Conservation (phyloP, 352 stramenopile genomes). For the Salisapilia sapeloensis region DNA sequence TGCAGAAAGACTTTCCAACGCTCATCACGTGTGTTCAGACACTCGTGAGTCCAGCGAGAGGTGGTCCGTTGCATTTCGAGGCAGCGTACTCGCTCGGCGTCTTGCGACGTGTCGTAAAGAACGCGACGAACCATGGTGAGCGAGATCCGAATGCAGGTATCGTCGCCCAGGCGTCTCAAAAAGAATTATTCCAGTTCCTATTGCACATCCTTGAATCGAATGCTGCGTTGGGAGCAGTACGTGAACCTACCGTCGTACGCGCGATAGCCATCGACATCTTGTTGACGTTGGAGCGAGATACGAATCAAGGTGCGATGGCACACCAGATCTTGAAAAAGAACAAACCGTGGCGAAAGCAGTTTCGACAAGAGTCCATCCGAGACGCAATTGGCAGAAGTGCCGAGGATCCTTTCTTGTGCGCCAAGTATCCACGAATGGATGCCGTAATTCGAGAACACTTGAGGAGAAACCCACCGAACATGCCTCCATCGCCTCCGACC, state of each 20-base stretch:
- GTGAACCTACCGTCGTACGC: conserved; percentile 37
- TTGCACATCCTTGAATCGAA: conserved; percentile 62
- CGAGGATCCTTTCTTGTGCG: conserved; percentile 56
- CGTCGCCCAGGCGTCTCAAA: conserved; percentile 42
- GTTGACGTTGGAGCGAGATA: conserved; percentile 58
- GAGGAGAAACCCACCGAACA: conserved; percentile 8
- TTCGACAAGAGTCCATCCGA: conserved; percentile 6
- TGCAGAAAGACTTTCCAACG: conserved; percentile 36
- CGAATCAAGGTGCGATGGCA: conserved; percentile 39
- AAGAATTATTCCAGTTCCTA: conserved; percentile 58
- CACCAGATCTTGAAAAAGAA: conserved; percentile 77
- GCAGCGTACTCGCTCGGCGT: conserved; percentile 52
- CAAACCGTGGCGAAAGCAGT: conserved; percentile 81
- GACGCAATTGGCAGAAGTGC: conserved; percentile 4
- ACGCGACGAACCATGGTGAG: conserved; percentile 55
- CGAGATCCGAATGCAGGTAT: conserved; percentile 39
- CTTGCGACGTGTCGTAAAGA: conserved; percentile 41
- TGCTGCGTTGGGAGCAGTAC: conserved; percentile 26
- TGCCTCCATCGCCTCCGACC: too few species aligned
- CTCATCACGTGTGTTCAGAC: conserved; percentile 37
- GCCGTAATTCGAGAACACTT: conserved; percentile 34
- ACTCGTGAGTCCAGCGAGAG: conserved; percentile 22
- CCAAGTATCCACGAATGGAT: conserved; percentile 36
- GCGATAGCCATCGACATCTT: conserved; percentile 63
- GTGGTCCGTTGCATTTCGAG: conserved; percentile 42